Conservation (phyloP, 495 filamentous ascomycete genomes). For the Chaetomium fimeti region DNA sequence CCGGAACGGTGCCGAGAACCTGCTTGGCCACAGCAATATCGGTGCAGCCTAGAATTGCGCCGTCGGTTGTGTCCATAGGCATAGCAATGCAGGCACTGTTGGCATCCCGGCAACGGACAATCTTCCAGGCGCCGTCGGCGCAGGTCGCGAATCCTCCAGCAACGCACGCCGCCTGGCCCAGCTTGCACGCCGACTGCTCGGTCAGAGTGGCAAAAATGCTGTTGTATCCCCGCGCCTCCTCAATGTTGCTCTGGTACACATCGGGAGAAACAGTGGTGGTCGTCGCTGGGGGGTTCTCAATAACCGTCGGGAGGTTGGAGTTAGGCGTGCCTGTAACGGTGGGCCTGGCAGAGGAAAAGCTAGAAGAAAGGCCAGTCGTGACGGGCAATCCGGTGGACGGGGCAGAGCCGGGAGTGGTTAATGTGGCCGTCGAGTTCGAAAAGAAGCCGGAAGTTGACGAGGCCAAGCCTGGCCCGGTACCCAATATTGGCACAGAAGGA, state of each 20-base stretch:
- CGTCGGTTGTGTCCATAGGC: conserved; percentile 42
- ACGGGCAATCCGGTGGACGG: too few relatives aligned
- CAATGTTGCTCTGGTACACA: conserved; percentile 39
- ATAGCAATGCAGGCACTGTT: conserved; percentile 42
- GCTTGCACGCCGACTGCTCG: conserved; percentile 37
- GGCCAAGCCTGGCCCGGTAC: not conserved
- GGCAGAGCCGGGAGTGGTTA: too few relatives aligned
- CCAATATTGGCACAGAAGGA: not conserved
- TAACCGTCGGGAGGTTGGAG: conserved; percentile 39
- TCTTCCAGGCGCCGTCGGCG: conserved; percentile 33
- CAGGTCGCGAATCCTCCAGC: conserved; percentile 39
- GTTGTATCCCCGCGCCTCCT: conserved; percentile 42
- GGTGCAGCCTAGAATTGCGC: conserved; percentile 41
- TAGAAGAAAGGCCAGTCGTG: not conserved
- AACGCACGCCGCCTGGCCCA: conserved; percentile 45
- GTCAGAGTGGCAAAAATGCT: conserved; percentile 40
- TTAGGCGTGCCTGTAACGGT: conserved; percentile 33
- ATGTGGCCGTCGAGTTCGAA: not conserved
- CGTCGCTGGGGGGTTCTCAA: conserved; percentile 35
- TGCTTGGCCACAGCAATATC: conserved; percentile 30
- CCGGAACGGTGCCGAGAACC: conserved; percentile 30
- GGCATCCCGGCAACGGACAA: conserved; percentile 30
- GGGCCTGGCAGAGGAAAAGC: not conserved
- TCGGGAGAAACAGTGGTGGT: conserved; percentile 39
- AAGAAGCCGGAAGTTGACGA: not conserved